phyloP scores from a whole-genome alignment of 2,329 filamentous ascomycete genomes.

The Chrysoporthe cubensis region DNA sequence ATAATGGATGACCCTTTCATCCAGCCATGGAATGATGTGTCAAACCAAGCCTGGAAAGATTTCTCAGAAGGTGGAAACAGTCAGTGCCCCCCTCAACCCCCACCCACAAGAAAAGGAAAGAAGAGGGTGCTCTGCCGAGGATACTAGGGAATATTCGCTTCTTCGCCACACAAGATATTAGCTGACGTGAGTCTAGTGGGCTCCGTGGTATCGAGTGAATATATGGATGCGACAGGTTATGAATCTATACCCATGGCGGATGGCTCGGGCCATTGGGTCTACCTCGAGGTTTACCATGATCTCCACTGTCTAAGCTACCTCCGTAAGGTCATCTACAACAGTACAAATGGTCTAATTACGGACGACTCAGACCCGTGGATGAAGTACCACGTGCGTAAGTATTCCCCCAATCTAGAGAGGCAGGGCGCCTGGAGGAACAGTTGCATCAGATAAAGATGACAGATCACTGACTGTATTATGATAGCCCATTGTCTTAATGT shows the following conservation, averaged over 20 bases:
- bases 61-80: no score
- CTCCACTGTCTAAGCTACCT: constrained; percentile 13
- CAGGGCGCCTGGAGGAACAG: neutral
- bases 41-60: no score
- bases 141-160: no score
- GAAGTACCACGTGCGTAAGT: constrained; percentile 7
- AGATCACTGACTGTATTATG: neutral
- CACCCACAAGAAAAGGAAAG: no score
- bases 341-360: constrained; percentile 9
- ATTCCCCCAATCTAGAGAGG: neutral
- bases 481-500: constrained; percentile 7
- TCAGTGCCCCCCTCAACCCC: no score
- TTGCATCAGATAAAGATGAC: neutral
- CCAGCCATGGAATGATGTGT: no score
- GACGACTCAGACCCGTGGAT: neutral
- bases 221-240: no score
- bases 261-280: constrained; percentile 5
- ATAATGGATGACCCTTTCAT: no score
- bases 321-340: constrained; percentile 10
- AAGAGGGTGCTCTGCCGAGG: no score
- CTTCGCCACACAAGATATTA: no score
- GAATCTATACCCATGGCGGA: neutral
- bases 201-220: no score
- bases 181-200: no score
- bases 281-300: constrained; percentile 13